Conservation (phyloP, 805 yeast genomes). For the Cyberlindnera amylophila region DNA sequence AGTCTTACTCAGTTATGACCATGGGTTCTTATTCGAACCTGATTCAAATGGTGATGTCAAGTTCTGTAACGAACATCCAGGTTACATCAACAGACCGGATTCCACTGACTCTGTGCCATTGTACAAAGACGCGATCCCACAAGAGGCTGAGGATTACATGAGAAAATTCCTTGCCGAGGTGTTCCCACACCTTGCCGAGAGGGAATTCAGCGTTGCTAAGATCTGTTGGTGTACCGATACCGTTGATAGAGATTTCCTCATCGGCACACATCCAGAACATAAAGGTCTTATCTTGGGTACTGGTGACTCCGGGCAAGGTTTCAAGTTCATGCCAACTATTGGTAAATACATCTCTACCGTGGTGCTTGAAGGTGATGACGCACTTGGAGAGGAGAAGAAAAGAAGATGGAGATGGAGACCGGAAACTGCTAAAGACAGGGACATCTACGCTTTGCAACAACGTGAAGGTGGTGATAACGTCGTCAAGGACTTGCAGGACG, state of each 20-base stretch:
- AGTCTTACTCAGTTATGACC: conserved; percentile 34
- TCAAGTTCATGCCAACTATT: conserved; percentile 34
- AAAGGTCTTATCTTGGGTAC: conserved; percentile 29
- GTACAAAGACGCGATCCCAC: conserved; percentile 30
- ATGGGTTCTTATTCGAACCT: conserved; percentile 42
- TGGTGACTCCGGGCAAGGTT: conserved; percentile 37
- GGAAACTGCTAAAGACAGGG: conserved; percentile 26
- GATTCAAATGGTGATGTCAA: conserved; percentile 34
- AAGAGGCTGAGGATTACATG: conserved; percentile 32
- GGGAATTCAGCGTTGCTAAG: conserved; percentile 30
- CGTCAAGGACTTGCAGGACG: conserved; percentile 28
- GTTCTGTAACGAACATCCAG: conserved; percentile 39
- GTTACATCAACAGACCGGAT: conserved; percentile 29
- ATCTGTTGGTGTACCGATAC: conserved; percentile 39
- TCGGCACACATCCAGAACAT: conserved; percentile 30
- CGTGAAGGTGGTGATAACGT: conserved; percentile 31
- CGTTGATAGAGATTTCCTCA: conserved; percentile 31
- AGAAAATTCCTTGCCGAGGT: conserved; percentile 31
- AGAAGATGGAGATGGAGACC: conserved; percentile 37
- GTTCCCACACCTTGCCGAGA: conserved; percentile 30
- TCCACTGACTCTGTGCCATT: conserved; percentile 28
- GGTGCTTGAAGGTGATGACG: conserved; percentile 29
- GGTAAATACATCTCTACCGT: conserved; percentile 32
- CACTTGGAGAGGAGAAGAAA: conserved; percentile 25
- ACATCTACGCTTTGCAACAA: conserved; percentile 24